Base-by-base conservation (phyloP, 2,329 filamentous ascomycete species). In the Coniella lustricola region DNA sequence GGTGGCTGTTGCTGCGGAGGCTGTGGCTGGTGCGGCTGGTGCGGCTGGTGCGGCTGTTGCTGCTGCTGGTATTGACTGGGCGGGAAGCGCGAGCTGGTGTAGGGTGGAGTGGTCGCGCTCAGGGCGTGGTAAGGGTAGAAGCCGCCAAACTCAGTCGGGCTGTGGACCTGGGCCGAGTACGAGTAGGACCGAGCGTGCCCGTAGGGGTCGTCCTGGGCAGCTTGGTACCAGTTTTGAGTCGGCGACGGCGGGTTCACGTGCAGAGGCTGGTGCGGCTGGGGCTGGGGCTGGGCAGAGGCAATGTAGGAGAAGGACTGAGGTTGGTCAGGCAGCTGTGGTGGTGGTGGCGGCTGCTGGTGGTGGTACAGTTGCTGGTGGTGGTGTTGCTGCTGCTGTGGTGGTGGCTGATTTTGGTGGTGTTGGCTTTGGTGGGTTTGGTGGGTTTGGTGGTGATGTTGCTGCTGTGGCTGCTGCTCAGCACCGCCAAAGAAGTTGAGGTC, bases 401-500 rank as follows among this genome's bases (percentile, higher is more conserved):
- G 55, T 41, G 54, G 53, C 46, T 59, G 54, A 29, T 48, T 52
- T 46, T 59, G 54, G 34, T 51, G 4, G 3, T 13, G 14, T 8
- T 40, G 38, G 5, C 10, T 8, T 20, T 40, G 21, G 16, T 12
- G n/a, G 7, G 9, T 21, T n/a, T 3, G 38, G 14, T 20, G 36
- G 8, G 20, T 16, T 12, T 37, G 35, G 3, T 18, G 17, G 7
- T 37, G 36, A 3, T 50, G 29, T 22, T 47, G 52, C 14, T 54
- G 55, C 43, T 54, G 53, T 44, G 59, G 54, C 22, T 48, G 53
- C 46, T 59, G 54, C 33, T 51, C 48, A 7, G 20, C 31, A 22
- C 32, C 41, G 25, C 29, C 41, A 25, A 52, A 51, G 40, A 51
- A 53, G 35, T 47, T 47, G 36, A 80, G 71, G 67, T 80, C 76